Evolutionary conservation across 768 basidiomycete genomes (phyloP), one percentile per base, ranked within the genome.

Genomic region (Trametes sanguinea): DNA sequence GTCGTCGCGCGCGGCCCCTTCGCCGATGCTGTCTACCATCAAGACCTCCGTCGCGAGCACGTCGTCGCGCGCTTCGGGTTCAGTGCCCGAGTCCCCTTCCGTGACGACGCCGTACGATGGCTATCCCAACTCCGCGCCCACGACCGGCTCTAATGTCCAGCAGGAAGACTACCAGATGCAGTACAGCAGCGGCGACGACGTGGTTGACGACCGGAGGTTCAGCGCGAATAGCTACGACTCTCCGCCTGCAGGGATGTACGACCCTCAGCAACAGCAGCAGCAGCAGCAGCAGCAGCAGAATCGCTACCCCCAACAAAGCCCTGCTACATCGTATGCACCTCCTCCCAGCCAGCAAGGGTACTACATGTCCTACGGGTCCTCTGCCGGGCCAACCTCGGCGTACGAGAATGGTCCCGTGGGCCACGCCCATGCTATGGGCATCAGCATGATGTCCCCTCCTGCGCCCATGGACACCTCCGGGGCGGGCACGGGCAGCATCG

Each of bases 101-200:
- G 54, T 61, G 14, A 45, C 50, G 22, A 45, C 57, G 11, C 57
- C 56, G 4, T 63, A 61, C 50, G 65, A 63, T 0, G 40, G 47
- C 40, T 66, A 66, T 17, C 43, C 37, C 16, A 37, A 62, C 5
- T 4, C 54, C 1, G 50, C 39, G 13, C 53, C 59, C 3, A 17
- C 65, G 14, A 35, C 35, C 4, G 60, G 54, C 2, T 51, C 55
- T 29, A 52, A 35, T 6, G 52, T 22, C 43, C 60, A 57, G 47
- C 64, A 65, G 56, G 64, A 68, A 22, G 67, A 68, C 11, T 65
- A 64, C 54, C 13, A 4, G 7, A 63, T 68, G 64, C 64, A 61
- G 46, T 67, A 64, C 46, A 57, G 57, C 44, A 61, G 63, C 22
- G 45, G 57, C 5, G 65, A 69, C 43, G 67, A 61, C 51, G 5